Evolutionary conservation across 2,329 filamentous ascomycete genomes (phyloP), one percentile per base, ranked within the genome.

Genomic region (Pestalotiopsis fici): DNA sequence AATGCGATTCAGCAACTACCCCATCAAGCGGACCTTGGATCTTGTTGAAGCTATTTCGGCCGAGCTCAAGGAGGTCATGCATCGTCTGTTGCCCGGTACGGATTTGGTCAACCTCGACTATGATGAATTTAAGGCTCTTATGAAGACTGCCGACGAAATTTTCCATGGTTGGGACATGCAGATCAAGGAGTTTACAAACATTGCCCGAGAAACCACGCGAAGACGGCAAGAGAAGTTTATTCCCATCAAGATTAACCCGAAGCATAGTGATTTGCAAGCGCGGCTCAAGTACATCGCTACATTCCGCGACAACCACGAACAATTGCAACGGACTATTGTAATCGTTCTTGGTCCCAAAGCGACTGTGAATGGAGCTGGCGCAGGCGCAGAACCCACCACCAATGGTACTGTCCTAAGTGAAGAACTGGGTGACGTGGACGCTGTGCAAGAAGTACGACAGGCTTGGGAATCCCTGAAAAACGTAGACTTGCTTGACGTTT

Each of bases 191-290:
- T 99, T 99, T 77, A 98, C 95, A 18, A 97, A 98, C 73, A 93
- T 98, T 70, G 95, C 96, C 39, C 93, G 96, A 81, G 97, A 99
- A 76, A 94, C 97, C 6, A 98, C 94, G 3, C 89, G 95, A 71
- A 92, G 95, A 73, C 90, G 96, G 73, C 97, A 97, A 75, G 97
- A 98, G 79, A 97, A 97, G 78, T 99, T 99, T 79, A 98, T 99
- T 71, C 95, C 95, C 4, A 98, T 99, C 84, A 98, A 98, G 83
- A 95, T 99, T 78, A 88, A 86, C 71, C 92, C 94, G 69, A 92
- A 93, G 74, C 96, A 99, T 78, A 91, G 89, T 50, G 93, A 95
- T 78, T 93, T 96, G 28, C 94, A 98, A 79, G 91, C 96, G 70
- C 90, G 96, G 56, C 86, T 99, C 72, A 94, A 93, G 75, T 99